phyloP scores from a whole-genome alignment of 2,329 filamentous ascomycete genomes.

The Dryadomyces sulphureus region DNA sequence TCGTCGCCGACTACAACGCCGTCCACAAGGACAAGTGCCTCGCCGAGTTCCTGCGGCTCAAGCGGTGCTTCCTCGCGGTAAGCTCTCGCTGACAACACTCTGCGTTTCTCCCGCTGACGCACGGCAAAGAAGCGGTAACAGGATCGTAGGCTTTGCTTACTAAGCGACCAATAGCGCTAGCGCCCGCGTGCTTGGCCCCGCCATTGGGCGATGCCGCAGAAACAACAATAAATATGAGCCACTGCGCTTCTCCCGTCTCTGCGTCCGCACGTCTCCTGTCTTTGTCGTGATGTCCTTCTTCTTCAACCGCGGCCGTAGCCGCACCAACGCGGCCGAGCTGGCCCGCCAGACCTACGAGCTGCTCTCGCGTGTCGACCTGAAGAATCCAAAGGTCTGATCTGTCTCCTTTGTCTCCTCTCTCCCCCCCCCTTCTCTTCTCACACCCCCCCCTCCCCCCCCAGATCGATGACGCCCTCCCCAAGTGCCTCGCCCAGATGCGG shows the following conservation, averaged over 20 bases:
- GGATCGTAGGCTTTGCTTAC: too few species aligned
- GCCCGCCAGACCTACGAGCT: slow-evolving; percentile 12
- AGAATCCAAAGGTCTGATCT: neutral
- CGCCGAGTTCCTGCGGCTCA: slow-evolving; percentile 70
- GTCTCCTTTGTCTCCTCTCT: neutral
- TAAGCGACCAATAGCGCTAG: too few species aligned
- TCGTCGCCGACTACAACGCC: slow-evolving; percentile 78
- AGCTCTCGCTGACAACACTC: too few species aligned
- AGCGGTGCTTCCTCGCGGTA: slow-evolving; percentile 73
- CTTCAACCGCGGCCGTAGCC: slow-evolving; percentile 12
- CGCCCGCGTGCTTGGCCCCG: too few species aligned
- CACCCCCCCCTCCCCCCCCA: slow-evolving; percentile 20
- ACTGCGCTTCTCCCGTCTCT: neutral
- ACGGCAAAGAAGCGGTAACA: too few species aligned
- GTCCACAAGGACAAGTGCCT: slow-evolving; percentile 83
- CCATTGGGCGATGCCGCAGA: too few species aligned
- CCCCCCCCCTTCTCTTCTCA: neutral
- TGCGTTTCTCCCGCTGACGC: too few species aligned
- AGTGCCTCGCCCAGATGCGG: slow-evolving; percentile 83
- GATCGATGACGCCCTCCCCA: slow-evolving; percentile 69
- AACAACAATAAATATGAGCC: neutral
- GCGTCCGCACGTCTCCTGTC: neutral
- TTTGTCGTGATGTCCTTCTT: slow-evolving; percentile 13
- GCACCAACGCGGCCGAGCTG: slow-evolving; percentile 13
- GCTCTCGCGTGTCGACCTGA: slow-evolving; percentile 11